Evolutionary conservation across 345 rosid genomes (phyloP), one percentile per base, ranked within the genome.

Genomic region (Pseudoturritis turrita): DNA sequence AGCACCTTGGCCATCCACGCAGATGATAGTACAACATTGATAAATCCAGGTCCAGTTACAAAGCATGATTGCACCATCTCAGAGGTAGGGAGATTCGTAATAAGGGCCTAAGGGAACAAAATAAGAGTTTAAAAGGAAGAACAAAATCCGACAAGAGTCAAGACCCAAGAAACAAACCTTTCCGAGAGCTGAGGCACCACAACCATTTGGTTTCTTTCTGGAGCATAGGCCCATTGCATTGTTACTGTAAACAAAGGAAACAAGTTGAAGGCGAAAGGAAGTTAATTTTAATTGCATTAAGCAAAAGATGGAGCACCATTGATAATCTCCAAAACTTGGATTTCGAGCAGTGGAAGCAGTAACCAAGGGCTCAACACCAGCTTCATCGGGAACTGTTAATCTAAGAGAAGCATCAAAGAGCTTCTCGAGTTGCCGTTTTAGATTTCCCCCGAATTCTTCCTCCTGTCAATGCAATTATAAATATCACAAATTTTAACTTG

Each of bases 41-140:
- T 88, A 79, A 88, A 95, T 56, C 99, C 99, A 70, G 93, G 94
- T 50, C 98, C 99, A 11, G 96, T 93, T 7, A 95, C 96, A 6
- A 90, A 83, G 80, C 88, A 85, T 3, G 90, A 83, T 54, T 89
- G 88, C 74, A 95, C 82, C 87, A 95, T 86, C 79, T 89, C 93
- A 28, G 93, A 84, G 28, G 64, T 68, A 46, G 96, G 96, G 50
- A 91, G 89, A 77, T 86, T 95, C 33, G 69, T 80, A 78, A 71
- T 76, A 56, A 95, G 82, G 29, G 90, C 94, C 99, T 95, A 28
- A 18, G 74, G 54, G 2, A 44, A 45, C 5, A 56, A 22, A 68
- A 60, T 22, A 28, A 58, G 31, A 41, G 68, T 40, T 53, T 28
- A 22, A 63, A 7, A 58, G 43, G 44, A 36, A 68, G 7, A 14